Evolutionary conservation across 495 filamentous ascomycete species (phyloP), one percentile per base, ranked within the genome.

Genomic region (Lasiosphaeria hispida): DNA sequence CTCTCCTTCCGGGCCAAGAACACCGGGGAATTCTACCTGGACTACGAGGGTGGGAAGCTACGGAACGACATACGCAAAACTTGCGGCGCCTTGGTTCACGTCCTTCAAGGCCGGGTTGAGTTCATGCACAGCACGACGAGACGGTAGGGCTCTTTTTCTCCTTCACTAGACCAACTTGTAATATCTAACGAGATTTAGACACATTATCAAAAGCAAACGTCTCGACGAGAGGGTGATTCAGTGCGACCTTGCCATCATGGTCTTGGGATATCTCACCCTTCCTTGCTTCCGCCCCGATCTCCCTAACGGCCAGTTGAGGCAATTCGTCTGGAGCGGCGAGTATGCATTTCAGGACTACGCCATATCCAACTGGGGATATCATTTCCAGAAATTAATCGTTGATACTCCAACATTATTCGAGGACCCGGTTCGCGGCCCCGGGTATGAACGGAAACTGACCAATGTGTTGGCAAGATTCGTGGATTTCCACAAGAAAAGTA

Each of bases 1-100:
- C 49, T 77, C 35, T 72, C 71, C 3, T 67, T 78, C 8, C 61
- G 69, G 14, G 18, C 56, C 0, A 58, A 67, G 5, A 15, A 59
- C 1, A 14, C 60, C 15, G 43, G 23, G 1, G 40, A 19, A 1
- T 18, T 30, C 2, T n/a, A 8, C 10, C 47, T 74, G 19, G 50
- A 74, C 17, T 66, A 62, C 47, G 58, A 72, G 14, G 47, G 64
- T 14, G 60, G 67, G 4, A 44, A 52, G 17, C 47, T 80, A 7
- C 60, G 72, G 6, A 42, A 62, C 10, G 59, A 74, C 49, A 60
- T 75, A 10, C 58, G 67, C 4, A 71, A 76, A 17, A 58, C 79
- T 5, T 81, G 75, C 57, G 78, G 78, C 17, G 74, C 76, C 10
- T 60, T 82, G 13, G 60, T 82, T 1, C 67, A 75, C 15, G 54